These are phyloP conservation scores for Pseudogymnoascus pannorum DNA, from an alignment of 2,329 filamentous ascomycete species.

Conservation along the genomic window DNA sequence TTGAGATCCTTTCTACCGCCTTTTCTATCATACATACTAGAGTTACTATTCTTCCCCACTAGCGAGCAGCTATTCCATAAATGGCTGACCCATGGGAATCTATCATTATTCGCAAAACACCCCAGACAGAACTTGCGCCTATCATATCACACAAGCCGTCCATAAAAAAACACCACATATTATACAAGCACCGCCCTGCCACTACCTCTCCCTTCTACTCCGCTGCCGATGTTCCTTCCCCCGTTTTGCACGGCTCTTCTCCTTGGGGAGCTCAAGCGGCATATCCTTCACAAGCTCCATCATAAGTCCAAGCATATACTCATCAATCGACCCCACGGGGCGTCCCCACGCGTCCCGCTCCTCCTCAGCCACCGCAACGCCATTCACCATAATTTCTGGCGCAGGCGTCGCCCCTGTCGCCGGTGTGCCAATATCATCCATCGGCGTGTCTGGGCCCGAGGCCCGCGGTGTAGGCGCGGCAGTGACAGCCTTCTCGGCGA, in stretches of 20 bases:
- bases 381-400: slow-evolving; percentile 10
- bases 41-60: neutral
- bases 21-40: slow-evolving; percentile 2
- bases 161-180: slow-evolving; percentile 3
- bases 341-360: slow-evolving; percentile 55
- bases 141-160: neutral
- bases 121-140: neutral
- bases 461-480: slow-evolving; percentile 21
- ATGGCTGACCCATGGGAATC: neutral
- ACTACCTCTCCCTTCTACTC: neutral
- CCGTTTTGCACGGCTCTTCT: slow-evolving; percentile 55
- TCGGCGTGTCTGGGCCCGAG: slow-evolving; percentile 23
- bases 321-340: slow-evolving; percentile 57
- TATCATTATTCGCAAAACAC: slow-evolving; percentile 5
- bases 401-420: slow-evolving; percentile 26
- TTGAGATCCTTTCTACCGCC: neutral
- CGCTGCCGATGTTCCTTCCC: slow-evolving; percentile 21
- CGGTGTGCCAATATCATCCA: slow-evolving; percentile 35
- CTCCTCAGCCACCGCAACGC: slow-evolving; percentile 24
- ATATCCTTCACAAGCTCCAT: slow-evolving; percentile 51
- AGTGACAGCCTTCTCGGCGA: slow-evolving; percentile 54
- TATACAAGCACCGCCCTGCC: neutral
- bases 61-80: neutral
- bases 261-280: slow-evolving; percentile 54
- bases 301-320: slow-evolving; percentile 69